These are phyloP conservation scores for Paramecium biaurelia DNA, from an alignment of 73 alveolate species.

Conservation along the genomic window DNA sequence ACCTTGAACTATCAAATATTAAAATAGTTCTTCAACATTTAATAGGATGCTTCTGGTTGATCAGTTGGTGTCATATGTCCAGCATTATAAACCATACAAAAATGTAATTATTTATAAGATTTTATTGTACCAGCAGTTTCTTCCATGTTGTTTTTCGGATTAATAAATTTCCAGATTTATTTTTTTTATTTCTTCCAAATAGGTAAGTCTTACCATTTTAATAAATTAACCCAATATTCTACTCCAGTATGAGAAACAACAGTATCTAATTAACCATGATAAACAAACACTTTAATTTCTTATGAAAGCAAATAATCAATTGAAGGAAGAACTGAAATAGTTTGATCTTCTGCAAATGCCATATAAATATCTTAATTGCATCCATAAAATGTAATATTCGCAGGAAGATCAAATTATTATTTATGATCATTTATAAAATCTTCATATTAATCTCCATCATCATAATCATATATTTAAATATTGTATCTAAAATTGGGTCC, in stretches of 20 bases:
- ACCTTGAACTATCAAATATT: slow-evolving; percentile 27
- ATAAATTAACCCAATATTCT: background rate
- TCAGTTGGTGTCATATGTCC: slow-evolving; percentile 97
- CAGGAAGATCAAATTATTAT: background rate
- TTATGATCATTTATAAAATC: background rate
- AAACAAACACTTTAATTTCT: background rate
- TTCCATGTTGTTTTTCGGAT: background rate
- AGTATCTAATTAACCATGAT: slow-evolving; percentile 44
- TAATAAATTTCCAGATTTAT: background rate
- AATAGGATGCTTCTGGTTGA: slow-evolving; percentile 79
- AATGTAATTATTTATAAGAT: background rate
- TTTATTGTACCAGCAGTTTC: slow-evolving; percentile 16
- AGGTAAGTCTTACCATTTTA: background rate
- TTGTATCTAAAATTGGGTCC: slow-evolving; percentile 36
- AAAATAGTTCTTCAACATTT: slow-evolving; percentile 74
- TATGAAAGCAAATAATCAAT: background rate
- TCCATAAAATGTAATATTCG: background rate
- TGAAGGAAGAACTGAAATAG: background rate
- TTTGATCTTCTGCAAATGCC: slow-evolving; percentile 22
- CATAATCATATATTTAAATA: background rate
- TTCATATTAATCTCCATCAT: background rate
- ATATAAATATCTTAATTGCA: background rate
- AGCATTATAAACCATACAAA: slow-evolving; percentile 73
- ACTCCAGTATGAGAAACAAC: background rate
- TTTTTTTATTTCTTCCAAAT: slow-evolving; percentile 13